A percentile compares a stretch with the other conserved stretches of the same genome.
phyloP scores from a whole-genome alignment of 805 yeast species.

The Hanseniaspora taiwanica region DNA sequence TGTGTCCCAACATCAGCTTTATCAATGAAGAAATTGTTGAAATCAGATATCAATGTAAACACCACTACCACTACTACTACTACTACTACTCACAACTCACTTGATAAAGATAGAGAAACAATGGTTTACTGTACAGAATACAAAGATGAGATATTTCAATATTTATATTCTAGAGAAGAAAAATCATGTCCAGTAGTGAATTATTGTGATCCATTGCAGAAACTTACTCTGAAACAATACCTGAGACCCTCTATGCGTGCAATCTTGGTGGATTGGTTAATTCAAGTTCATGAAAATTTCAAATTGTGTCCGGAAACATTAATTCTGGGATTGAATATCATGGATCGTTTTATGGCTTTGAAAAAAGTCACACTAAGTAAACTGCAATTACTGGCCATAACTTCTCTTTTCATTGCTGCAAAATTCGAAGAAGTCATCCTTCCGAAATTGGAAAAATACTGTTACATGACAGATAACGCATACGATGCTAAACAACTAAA shows the following conservation, averaged over 20 bases:
- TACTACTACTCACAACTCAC: neutral
- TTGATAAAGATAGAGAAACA: too few species aligned
- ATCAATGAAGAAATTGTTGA: too few species aligned
- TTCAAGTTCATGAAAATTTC: constrained; percentile 76
- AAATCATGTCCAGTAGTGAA: constrained; percentile 60
- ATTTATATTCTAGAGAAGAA: constrained; percentile 53
- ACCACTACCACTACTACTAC: neutral
- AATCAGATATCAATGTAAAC: neutral
- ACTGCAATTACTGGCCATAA: constrained; percentile 75
- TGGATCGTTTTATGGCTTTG: constrained; percentile 75
- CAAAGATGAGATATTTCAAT: constrained; percentile 70
- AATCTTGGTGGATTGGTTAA: constrained; percentile 86
- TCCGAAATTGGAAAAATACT: constrained; percentile 75
- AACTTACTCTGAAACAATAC: constrained; percentile 37
- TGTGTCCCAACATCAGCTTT: neutral
- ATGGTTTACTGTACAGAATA: constrained; percentile 88
- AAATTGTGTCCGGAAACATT: constrained; percentile 77
- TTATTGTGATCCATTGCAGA: constrained; percentile 32
- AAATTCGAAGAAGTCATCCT: constrained; percentile 86
- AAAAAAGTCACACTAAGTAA: constrained; percentile 66
- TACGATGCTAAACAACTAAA: constrained; percentile 69
- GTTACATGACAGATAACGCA: constrained; percentile 80
- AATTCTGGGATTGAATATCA: constrained; percentile 65
- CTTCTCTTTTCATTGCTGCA: constrained; percentile 78
- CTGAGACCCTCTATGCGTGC: constrained; percentile 75